These are phyloP conservation scores for Candida khao-thaluensis DNA, from an alignment of 805 yeast genomes.

Conservation along the genomic window DNA sequence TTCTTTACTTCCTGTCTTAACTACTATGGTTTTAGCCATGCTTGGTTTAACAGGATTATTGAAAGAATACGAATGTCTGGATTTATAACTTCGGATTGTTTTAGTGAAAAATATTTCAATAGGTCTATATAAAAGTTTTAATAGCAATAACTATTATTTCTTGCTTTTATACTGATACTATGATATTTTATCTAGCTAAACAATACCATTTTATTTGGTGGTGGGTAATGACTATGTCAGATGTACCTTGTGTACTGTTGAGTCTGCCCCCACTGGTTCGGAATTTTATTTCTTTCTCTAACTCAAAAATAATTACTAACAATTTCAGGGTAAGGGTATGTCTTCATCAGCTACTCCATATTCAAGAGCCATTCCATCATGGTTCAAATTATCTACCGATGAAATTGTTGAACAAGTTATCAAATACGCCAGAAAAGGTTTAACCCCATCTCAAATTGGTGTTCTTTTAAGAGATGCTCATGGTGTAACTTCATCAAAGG, in stretches of 20 bases:
- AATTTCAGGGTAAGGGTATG: conserved; percentile 92
- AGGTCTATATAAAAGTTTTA: conserved; percentile 17
- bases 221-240: too few species aligned
- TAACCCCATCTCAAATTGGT: conserved; percentile 99
- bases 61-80: conserved; percentile 7
- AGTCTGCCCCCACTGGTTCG: conserved; percentile 1
- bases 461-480: conserved; percentile 99
- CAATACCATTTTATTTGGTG: conserved; percentile 13
- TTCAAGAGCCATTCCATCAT: conserved; percentile 97
- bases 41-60: too few species aligned
- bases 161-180: conserved; percentile 20
- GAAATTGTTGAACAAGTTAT: conserved; percentile 95
- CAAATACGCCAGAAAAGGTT: conserved; percentile 99
- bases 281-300: conserved; percentile 1
- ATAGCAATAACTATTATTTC: conserved; percentile 2
- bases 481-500: conserved; percentile 97
- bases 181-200: conserved; percentile 12
- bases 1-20: neutral
- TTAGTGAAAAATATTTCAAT: conserved; percentile 7
- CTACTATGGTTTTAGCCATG: too few species aligned
- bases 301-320: conserved; percentile 12
- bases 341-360: conserved; percentile 98
- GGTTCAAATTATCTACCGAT: conserved; percentile 97
- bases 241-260: too few species aligned
- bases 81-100: conserved; percentile 7